Evolutionary conservation across 148 eudicot species (phyloP).

Genomic region (Dianthus caryophyllus): DNA sequence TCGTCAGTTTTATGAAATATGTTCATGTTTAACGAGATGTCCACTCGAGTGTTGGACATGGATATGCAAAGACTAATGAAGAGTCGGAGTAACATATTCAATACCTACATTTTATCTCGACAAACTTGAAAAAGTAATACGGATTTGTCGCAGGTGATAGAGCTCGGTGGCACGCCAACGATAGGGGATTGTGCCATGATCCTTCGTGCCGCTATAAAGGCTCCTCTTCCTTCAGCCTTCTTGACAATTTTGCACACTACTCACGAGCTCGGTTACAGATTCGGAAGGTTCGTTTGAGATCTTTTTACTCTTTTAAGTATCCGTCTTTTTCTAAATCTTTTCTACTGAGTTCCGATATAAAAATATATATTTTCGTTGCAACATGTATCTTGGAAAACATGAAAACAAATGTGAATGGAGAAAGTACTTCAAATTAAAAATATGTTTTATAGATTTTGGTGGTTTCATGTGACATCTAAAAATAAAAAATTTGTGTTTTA

Average conservation of each 20-base stretch:
- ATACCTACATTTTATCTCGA: not conserved
- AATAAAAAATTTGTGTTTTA: too few species aligned
- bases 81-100: not conserved
- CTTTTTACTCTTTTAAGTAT: conserved; percentile 8
- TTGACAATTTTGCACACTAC: conserved; percentile 75
- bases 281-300: conserved; percentile 62
- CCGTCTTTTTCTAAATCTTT: not conserved
- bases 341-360: not conserved
- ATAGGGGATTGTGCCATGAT: conserved; percentile 97
- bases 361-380: too few species aligned
- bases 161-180: conserved; percentile 88
- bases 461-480: not conserved
- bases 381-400: too few species aligned
- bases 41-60: too few species aligned
- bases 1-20: too few species aligned
- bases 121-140: not conserved
- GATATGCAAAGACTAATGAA: too few species aligned
- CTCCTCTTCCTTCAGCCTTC: conserved; percentile 88
- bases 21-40: too few species aligned
- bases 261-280: conserved; percentile 74
- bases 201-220: conserved; percentile 88
- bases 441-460: not conserved
- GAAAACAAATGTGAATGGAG: too few species aligned
- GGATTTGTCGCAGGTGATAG: conserved; percentile 61
- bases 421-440: too few species aligned